These are phyloP conservation scores for Carpinus fangiana DNA, from an alignment of 306 rosid species.

Conservation along the genomic window DNA sequence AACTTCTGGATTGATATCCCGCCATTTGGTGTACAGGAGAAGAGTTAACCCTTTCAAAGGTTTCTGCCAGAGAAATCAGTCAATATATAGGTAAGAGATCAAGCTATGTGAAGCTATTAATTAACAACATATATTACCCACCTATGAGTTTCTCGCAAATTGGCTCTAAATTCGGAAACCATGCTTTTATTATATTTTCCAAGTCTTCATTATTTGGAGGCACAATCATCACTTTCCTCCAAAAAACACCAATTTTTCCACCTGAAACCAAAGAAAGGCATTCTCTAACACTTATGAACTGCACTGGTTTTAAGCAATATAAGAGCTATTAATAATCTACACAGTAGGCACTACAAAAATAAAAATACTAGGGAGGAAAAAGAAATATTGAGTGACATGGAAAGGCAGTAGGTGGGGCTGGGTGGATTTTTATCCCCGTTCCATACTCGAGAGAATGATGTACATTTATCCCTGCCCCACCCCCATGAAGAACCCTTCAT, in stretches of 20 bases:
- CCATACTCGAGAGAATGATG: neutral
- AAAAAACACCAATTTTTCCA: conserved; percentile 56
- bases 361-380: neutral
- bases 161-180: conserved; percentile 60
- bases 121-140: conserved; percentile 25
- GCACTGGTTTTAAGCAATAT: neutral
- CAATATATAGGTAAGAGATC: conserved; percentile 7
- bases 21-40: conserved; percentile 35
- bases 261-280: conserved; percentile 44
- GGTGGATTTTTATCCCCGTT: neutral
- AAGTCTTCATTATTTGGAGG: conserved; percentile 61
- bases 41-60: conserved; percentile 60
- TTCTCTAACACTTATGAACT: conserved; percentile 8
- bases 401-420: neutral
- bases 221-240: conserved; percentile 78
- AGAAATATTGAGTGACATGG: neutral
- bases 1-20: conserved; percentile 43
- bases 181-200: conserved; percentile 55
- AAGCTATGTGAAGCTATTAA: conserved; percentile 3
- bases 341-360: neutral
- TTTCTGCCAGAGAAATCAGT: conserved; percentile 50
- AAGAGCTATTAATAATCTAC: neutral
- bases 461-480: neutral
- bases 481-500: neutral
- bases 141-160: conserved; percentile 58